Base-by-base conservation (phyloP, 495 filamentous ascomycete species). In the Neurospora discreta region DNA sequence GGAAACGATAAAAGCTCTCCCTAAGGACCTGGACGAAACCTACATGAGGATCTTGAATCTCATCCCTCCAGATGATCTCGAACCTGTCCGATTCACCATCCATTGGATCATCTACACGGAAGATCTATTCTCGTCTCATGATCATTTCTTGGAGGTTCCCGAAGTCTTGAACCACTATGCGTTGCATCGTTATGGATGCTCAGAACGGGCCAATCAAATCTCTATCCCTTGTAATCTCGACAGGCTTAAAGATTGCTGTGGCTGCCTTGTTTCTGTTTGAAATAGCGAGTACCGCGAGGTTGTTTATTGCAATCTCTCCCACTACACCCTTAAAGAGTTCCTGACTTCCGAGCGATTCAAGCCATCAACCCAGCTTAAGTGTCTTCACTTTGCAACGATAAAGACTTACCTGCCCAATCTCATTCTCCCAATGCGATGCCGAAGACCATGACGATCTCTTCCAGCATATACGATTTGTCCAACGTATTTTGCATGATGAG, bases 21-120 rank as follows among this genome's bases (percentile, higher is more conserved):
- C 84, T 6, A 68, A 77, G 18, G 78, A 73, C 8, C 74, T 85
- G 16, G 79, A 84, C 67, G 79, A 80, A 58, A 83, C 80, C 0
- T 86, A 85, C 44, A 76, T 78, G 30, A 75, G 76, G 10, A 81
- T 84, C 6, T 75, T 85, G 36, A 15, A 71, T 1, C 68, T 23
- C 8, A 80, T 84, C 18, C 58, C 26, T 0, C 5, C 72, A 1
- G 74, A 80, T 38, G 68, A 81, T 8, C 75, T 73, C 26, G 70
- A 73, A 13, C 73, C 80, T 58, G 77, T 78, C 39, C 73, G 72
- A 1, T 60, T 60, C 0, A 70, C 71, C 15, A 39, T 77, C 5
- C 39, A 69, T 26, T 26, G 71, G 71, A 4, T 76, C 13, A 60
- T 60, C 11, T 60, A 30, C 5, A 2, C 4, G 20, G 16, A 44